Percentiles rank a stretch among this genome's conserved stretches.
Evolutionary conservation across 2,329 filamentous ascomycete genomes (phyloP).

Genomic region (Fusarium neocosmosporiellum): DNA sequence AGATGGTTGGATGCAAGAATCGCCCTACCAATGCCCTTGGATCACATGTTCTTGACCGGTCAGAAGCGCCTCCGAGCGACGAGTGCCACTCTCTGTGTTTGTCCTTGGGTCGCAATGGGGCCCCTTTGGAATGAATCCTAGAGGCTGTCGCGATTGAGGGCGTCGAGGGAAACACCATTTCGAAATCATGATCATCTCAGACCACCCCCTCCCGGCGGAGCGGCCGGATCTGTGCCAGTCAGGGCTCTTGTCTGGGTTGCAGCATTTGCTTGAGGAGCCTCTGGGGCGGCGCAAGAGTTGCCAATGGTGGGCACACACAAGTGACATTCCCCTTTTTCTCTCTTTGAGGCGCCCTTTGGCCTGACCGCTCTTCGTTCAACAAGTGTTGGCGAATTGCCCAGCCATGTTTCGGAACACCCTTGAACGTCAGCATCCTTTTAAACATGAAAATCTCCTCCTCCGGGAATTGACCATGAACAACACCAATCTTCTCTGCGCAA

Average conservation of each 20-base stretch:
- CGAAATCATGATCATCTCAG: constrained; percentile 18
- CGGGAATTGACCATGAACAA: constrained; percentile 14
- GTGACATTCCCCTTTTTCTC: constrained; percentile 5
- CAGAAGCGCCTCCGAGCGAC: constrained; percentile 21
- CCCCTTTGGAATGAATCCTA: constrained; percentile 13
- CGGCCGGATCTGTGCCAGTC: not conserved
- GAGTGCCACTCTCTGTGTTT: constrained; percentile 29
- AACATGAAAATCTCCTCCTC: not conserved
- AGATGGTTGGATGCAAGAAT: constrained; percentile 31
- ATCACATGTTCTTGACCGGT: constrained; percentile 37
- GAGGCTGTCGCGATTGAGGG: not conserved
- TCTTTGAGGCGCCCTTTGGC: constrained; percentile 2
- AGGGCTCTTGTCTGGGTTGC: not conserved
- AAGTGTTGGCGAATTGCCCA: constrained; percentile 3
- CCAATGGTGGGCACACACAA: constrained; percentile 10
- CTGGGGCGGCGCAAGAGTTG: constrained; percentile 7
- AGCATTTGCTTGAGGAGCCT: constrained; percentile 4
- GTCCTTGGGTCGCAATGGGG: not conserved
- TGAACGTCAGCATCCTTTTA: constrained; percentile 2
- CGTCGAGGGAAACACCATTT: not conserved
- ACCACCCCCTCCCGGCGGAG: not conserved
- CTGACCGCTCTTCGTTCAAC: constrained; percentile 30
- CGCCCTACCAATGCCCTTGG: constrained; percentile 18
- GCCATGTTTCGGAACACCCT: constrained; percentile 8
- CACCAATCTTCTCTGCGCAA: constrained; percentile 13